Evolutionary conservation across 2,329 filamentous ascomycete genomes (phyloP).

Genomic region (Hortaea werneckii): DNA sequence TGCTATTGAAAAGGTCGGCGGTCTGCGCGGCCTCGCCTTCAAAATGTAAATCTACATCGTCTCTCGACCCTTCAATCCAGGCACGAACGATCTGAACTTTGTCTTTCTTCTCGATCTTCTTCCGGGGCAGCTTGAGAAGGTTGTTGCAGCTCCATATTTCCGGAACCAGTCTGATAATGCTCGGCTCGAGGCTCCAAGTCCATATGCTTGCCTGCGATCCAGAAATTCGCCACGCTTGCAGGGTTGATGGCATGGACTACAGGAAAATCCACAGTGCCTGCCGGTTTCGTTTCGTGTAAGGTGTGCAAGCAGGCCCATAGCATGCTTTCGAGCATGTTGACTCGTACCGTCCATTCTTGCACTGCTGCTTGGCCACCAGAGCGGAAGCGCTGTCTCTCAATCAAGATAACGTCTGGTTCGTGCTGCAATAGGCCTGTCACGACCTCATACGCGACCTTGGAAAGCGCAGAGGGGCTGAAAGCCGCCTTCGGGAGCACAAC

Average conservation of each 20-base stretch:
- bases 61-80: conserved; percentile 35
- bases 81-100: conserved; percentile 54
- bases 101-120: conserved; percentile 40
- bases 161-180: neutral
- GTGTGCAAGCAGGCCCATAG: conserved; percentile 59
- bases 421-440: conserved; percentile 42
- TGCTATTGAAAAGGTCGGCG: conserved; percentile 25
- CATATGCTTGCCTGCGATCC: conserved; percentile 31
- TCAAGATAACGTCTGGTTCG: conserved; percentile 58
- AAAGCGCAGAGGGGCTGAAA: conserved; percentile 41
- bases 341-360: conserved; percentile 71
- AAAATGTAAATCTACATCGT: conserved; percentile 14
- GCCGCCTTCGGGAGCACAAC: conserved; percentile 5
- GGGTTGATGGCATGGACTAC: conserved; percentile 44
- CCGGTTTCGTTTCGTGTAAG: conserved; percentile 35
- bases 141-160: neutral
- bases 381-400: conserved; percentile 56
- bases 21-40: conserved; percentile 28
- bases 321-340: conserved; percentile 76
- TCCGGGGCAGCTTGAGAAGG: conserved; percentile 12
- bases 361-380: conserved; percentile 55
- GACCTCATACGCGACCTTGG: conserved; percentile 46
- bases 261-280: conserved; percentile 10
- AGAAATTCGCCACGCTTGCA: conserved; percentile 46
- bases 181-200: neutral